Percentiles rank a stretch among this genome's conserved stretches.
These are phyloP conservation scores for Ganoderma sinense DNA, from an alignment of 1,284 basidiomycete genomes.

Conservation along the genomic window DNA sequence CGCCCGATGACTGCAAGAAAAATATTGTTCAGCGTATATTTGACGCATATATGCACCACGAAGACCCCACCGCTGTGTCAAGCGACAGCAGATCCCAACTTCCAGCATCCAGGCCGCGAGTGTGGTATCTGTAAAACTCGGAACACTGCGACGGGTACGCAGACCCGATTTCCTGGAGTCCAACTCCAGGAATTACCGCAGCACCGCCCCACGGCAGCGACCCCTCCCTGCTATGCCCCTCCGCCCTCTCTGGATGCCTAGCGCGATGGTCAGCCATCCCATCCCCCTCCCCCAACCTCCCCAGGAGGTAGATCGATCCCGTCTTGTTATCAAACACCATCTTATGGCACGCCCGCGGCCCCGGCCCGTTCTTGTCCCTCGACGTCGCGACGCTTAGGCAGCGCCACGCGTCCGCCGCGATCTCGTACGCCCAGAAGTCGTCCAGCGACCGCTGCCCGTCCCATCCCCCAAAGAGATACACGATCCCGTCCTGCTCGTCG, in stretches of 20 bases:
- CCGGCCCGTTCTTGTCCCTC: slow-evolving; percentile 69
- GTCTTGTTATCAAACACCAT: slow-evolving; percentile 81
- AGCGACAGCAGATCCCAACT: slow-evolving; percentile 73
- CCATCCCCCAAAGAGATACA: slow-evolving; percentile 87
- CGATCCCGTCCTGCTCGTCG: slow-evolving; percentile 65
- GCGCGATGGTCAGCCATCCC: slow-evolving; percentile 33
- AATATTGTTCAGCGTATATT: neutral
- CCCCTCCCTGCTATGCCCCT: slow-evolving; percentile 5
- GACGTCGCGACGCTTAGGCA: slow-evolving; percentile 65
- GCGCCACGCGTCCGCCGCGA: slow-evolving; percentile 70
- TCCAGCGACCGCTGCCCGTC: slow-evolving; percentile 77
- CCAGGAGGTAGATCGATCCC: slow-evolving; percentile 77
- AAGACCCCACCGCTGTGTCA: slow-evolving; percentile 65
- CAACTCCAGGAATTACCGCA: neutral
- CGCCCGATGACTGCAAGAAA: slow-evolving; percentile 58
- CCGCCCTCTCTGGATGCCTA: slow-evolving; percentile 5
- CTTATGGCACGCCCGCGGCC: slow-evolving; percentile 81
- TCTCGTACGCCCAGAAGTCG: slow-evolving; percentile 83
- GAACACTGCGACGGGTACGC: slow-evolving; percentile 49
- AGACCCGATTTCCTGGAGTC: neutral
- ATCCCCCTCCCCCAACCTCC: slow-evolving; percentile 60
- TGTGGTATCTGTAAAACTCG: slow-evolving; percentile 78
- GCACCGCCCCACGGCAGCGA: slow-evolving; percentile 4
- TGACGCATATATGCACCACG: neutral
- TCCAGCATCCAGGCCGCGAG: slow-evolving; percentile 61